phyloP scores from a whole-genome alignment of 495 filamentous ascomycete genomes.

The Chaetomium cochliodes region DNA sequence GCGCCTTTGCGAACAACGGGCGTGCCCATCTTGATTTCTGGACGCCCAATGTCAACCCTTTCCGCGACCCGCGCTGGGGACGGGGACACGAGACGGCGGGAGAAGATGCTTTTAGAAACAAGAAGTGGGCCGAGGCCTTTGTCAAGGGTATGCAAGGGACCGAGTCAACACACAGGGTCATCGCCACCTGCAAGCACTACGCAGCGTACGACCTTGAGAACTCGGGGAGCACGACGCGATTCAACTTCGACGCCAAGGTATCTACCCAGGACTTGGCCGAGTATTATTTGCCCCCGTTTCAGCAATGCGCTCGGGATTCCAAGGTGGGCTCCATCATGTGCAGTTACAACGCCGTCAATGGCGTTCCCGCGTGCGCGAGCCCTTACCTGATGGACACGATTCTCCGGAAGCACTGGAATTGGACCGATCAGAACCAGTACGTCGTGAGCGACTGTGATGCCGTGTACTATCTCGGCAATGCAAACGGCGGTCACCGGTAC shows the following conservation, averaged over 20 bases:
- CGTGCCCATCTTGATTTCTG: constrained; percentile 60
- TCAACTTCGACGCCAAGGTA: constrained; percentile 43
- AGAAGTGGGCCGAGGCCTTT: constrained; percentile 39
- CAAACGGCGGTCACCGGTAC: constrained; percentile 28
- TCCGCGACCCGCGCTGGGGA: constrained; percentile 53
- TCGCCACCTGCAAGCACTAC: constrained; percentile 46
- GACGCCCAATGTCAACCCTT: constrained; percentile 69
- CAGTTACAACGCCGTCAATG: constrained; percentile 49
- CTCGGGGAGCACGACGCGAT: constrained; percentile 34
- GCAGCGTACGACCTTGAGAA: constrained; percentile 58
- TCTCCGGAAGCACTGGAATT: constrained; percentile 49
- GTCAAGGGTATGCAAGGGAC: constrained; percentile 31
- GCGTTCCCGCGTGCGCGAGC: constrained; percentile 46
- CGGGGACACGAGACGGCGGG: constrained; percentile 37
- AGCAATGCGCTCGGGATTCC: constrained; percentile 45
- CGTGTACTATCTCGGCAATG: constrained; percentile 29
- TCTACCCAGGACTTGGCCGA: constrained; percentile 46
- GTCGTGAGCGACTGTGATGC: constrained; percentile 49
- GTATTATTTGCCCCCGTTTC: constrained; percentile 50
- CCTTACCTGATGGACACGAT: constrained; percentile 43
- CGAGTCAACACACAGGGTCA: constrained; percentile 15
- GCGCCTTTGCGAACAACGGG: constrained; percentile 65
- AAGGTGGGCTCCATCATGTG: constrained; percentile 51
- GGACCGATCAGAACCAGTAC: constrained; percentile 43
- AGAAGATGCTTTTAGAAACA: constrained; percentile 44